phyloP scores from a whole-genome alignment of 1,284 basidiomycete genomes.

The Coniophora puteana region DNA sequence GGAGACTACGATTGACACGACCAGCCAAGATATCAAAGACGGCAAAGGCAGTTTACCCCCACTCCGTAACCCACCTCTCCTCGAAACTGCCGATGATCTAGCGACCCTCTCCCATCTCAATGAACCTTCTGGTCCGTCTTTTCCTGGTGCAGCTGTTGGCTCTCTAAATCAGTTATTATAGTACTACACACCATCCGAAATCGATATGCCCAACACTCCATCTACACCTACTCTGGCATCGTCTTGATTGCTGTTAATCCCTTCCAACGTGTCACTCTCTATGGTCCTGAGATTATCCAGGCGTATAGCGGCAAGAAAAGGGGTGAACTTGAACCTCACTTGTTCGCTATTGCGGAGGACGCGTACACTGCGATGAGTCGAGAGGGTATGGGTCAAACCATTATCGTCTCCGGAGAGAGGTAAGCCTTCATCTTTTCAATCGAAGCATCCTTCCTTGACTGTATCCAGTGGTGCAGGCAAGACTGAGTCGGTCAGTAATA shows the following conservation, averaged over 20 bases:
- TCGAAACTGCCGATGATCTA: conserved; percentile 97
- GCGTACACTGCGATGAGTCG: conserved; percentile 97
- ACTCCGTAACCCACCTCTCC: conserved; percentile 91
- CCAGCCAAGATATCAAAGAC: conserved; percentile 72
- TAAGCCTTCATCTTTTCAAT: conserved; percentile 27
- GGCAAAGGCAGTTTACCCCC: conserved; percentile 81
- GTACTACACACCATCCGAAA: conserved; percentile 97
- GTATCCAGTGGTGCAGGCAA: conserved; percentile 89
- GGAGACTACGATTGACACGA: conserved; percentile 80
- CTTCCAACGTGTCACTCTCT: conserved; percentile 90
- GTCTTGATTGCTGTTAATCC: conserved; percentile 98
- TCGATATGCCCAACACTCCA: conserved; percentile 94
- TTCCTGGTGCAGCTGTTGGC: too few species aligned
- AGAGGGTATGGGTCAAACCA: conserved; percentile 95
- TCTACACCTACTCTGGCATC: conserved; percentile 99
- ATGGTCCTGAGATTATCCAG: conserved; percentile 96
- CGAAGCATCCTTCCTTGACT: conserved; percentile 18
- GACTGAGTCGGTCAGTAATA: conserved; percentile 93
- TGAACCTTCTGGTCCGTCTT: conserved; percentile 84
- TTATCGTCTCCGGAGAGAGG: conserved; percentile 99
- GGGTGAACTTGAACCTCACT: conserved; percentile 95
- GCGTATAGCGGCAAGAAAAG: conserved; percentile 91
- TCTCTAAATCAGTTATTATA: conserved; percentile 28
- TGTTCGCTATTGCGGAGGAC: conserved; percentile 99
- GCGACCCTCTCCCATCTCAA: conserved; percentile 98